Conservation (phyloP, 352 stramenopile species). For the Phytophthora chlamydospora region DNA sequence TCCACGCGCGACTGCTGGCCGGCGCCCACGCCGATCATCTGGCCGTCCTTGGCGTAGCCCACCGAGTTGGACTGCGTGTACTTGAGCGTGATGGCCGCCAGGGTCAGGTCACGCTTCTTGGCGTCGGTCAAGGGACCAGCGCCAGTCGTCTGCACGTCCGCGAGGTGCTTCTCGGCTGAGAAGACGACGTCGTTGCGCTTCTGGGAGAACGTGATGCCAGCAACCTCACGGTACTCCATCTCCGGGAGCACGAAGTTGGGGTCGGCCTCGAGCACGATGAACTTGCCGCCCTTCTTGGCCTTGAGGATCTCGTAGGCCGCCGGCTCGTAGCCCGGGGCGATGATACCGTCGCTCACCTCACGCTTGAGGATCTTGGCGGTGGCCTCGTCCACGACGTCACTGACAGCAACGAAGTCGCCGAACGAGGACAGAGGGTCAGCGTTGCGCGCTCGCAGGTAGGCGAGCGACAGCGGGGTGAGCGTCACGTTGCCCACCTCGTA, state of each 20-base stretch:
- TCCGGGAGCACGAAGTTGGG: constrained; percentile 91
- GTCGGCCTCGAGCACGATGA: constrained; percentile 98
- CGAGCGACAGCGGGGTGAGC: constrained; percentile 95
- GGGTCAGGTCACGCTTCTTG: constrained; percentile 96
- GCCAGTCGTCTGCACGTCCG: constrained; percentile 92
- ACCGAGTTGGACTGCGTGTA: constrained; percentile 99
- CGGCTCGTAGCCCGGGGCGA: constrained; percentile 98
- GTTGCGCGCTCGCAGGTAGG: constrained; percentile 98
- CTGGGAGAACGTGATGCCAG: constrained; percentile 98
- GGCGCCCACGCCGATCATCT: constrained; percentile 99
- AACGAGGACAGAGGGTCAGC: constrained; percentile 99
- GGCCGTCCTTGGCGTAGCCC: constrained; percentile 98
- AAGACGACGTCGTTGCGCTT: constrained; percentile 98
- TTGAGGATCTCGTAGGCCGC: constrained; percentile 98
- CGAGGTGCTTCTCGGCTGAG: constrained; percentile 90
- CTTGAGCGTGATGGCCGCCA: constrained; percentile 99
- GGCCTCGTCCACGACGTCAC: constrained; percentile 97
- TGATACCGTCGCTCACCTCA: constrained; percentile 99
- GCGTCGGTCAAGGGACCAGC: constrained; percentile 86
- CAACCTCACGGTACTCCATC: constrained; percentile 98
- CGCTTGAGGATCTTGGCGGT: constrained; percentile 99
- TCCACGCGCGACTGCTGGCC: constrained; percentile 99
- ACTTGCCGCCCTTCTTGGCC: constrained; percentile 98
- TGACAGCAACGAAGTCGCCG: constrained; percentile 99
- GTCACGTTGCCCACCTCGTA: constrained; percentile 94